phyloP scores from a whole-genome alignment of 78 protist genomes.

The Dictyostelium discoideum region DNA sequence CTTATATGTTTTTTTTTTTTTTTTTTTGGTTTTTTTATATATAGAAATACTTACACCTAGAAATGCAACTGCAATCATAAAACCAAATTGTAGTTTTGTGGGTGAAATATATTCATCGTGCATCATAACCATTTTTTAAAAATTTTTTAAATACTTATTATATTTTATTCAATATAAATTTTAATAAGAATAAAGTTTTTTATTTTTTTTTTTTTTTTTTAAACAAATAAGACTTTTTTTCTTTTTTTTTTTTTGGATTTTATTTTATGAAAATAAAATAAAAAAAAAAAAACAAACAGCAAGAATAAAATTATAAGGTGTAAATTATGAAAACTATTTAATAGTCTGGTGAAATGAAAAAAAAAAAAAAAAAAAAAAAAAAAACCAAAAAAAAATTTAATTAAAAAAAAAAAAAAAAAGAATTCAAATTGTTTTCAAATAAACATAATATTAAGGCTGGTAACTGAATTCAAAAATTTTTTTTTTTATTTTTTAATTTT shows the following conservation, averaged over 20 bases:
- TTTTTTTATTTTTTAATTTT: too few relatives aligned
- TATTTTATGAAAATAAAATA: too few relatives aligned
- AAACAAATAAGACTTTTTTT: too few relatives aligned
- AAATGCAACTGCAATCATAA: conserved; percentile 27
- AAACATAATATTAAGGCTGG: neutral
- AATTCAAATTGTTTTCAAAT: neutral
- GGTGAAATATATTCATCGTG: conserved; percentile 12
- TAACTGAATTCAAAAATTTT: neutral
- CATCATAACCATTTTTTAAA: neutral
- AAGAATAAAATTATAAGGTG: too few relatives aligned
- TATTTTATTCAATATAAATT: neutral
- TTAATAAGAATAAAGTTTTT: too few relatives aligned
- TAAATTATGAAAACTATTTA: too few relatives aligned
- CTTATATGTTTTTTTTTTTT: neutral
- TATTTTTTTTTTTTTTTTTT: too few relatives aligned
- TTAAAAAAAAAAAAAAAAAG: neutral
- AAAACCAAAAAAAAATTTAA: neutral
- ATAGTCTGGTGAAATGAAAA: too few relatives aligned
- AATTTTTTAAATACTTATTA: too few relatives aligned
- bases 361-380: neutral
- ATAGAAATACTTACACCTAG: conserved; percentile 23
- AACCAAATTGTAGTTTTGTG: conserved; percentile 29
- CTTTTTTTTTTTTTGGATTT: too few relatives aligned
- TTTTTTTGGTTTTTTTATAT: too few relatives aligned
- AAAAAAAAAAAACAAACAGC: too few relatives aligned